A percentile compares a stretch with the other conserved stretches of the same genome.
Conservation (phyloP, 2,329 filamentous ascomycete species). For the Talaromyces rugulosus region DNA sequence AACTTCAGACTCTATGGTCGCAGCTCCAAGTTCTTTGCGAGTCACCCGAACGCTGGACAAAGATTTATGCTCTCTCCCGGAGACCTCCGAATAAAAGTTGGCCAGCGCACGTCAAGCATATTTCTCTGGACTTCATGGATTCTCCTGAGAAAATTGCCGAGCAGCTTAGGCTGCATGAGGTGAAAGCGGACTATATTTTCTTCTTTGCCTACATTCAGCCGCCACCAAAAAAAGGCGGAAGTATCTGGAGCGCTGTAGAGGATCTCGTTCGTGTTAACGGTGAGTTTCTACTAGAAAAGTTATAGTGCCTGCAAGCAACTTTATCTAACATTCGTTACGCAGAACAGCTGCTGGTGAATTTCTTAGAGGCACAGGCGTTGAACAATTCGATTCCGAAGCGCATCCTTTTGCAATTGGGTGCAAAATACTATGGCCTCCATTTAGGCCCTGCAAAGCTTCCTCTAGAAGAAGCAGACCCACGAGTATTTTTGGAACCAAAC, state of each 20-base stretch:
- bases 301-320: neutral
- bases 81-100: slow-evolving; percentile 21
- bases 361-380: neutral
- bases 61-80: slow-evolving; percentile 5
- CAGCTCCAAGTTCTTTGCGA: slow-evolving; percentile 2
- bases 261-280: slow-evolving; percentile 6
- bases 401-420: slow-evolving; percentile 7
- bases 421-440: neutral
- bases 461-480: too few species aligned
- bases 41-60: slow-evolving; percentile 5
- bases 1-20: neutral
- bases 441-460: too few species aligned
- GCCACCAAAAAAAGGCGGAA: slow-evolving; percentile 21
- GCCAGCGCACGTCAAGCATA: slow-evolving; percentile 6
- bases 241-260: slow-evolving; percentile 7
- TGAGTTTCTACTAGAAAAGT: neutral
- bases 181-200: slow-evolving; percentile 18
- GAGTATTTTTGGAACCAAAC: too few species aligned
- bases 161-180: slow-evolving; percentile 15
- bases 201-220: slow-evolving; percentile 11
- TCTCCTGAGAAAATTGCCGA: slow-evolving; percentile 2
- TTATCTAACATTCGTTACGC: slow-evolving; percentile 1
- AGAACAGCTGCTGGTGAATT: slow-evolving; percentile 4
- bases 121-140: slow-evolving; percentile 1
- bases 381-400: slow-evolving; percentile 6